Evolutionary conservation across 106 monocot genomes (phyloP).

Genomic region (Platanthera guangdongensis): DNA sequence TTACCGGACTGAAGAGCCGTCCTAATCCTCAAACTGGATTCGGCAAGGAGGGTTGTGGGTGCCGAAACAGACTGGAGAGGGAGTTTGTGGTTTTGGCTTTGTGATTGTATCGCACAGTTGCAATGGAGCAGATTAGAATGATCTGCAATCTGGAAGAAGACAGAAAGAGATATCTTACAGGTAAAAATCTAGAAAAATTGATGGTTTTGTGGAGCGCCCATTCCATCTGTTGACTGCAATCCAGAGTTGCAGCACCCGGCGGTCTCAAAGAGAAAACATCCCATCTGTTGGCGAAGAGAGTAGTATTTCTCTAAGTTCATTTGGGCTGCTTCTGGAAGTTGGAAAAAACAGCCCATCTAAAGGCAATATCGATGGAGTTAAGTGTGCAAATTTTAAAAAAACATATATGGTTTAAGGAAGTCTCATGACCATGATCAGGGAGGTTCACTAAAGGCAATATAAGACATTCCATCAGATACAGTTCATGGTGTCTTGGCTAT

Average conservation of each 20-base stretch:
- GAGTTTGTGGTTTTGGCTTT: slow-evolving; percentile 10
- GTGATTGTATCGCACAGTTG: not conserved
- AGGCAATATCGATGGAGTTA: too few relatives aligned
- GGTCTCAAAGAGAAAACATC: slow-evolving; percentile 15
- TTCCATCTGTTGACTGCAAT: slow-evolving; percentile 20
- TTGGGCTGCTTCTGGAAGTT: too few relatives aligned
- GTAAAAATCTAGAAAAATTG: slow-evolving; percentile 6
- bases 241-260: slow-evolving; percentile 2
- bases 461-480: too few relatives aligned
- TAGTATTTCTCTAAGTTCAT: slow-evolving; percentile 12
- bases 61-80: slow-evolving; percentile 21
- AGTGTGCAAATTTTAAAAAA: too few relatives aligned
- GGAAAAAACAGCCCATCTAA: too few relatives aligned
- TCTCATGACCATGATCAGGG: too few relatives aligned
- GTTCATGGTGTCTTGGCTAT: too few relatives aligned
- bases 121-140: slow-evolving; percentile 8
- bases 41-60: slow-evolving; percentile 8
- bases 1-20: slow-evolving; percentile 18
- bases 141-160: slow-evolving; percentile 10
- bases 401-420: too few relatives aligned
- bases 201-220: slow-evolving; percentile 18
- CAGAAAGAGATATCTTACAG: slow-evolving; percentile 1
- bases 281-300: slow-evolving; percentile 28
- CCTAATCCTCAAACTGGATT: slow-evolving; percentile 18
- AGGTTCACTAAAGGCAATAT: too few relatives aligned